Conservation (phyloP, 345 rosid genomes). For the Dipteronia sinensis region DNA sequence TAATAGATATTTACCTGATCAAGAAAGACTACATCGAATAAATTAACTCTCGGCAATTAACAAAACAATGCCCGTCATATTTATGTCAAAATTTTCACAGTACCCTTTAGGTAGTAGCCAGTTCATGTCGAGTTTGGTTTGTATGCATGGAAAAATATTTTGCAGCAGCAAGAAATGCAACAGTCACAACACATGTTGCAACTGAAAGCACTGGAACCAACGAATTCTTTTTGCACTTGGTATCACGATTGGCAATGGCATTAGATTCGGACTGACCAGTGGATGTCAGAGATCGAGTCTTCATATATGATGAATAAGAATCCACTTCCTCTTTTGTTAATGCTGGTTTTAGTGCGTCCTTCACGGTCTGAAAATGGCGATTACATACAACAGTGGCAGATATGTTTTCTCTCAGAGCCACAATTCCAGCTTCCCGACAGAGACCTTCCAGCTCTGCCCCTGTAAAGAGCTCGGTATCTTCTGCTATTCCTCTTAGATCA, state of each 20-base stretch:
- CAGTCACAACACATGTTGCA: constrained; percentile 35
- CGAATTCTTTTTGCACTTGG: constrained; percentile 21
- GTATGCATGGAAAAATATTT: constrained; percentile 32
- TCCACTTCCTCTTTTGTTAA: constrained; percentile 62
- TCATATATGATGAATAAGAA: constrained; percentile 62
- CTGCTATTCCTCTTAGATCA: constrained; percentile 68
- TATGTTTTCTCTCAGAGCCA: constrained; percentile 81
- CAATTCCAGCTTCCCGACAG: constrained; percentile 85
- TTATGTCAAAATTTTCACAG: not conserved
- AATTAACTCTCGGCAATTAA: not conserved
- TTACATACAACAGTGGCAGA: constrained; percentile 56
- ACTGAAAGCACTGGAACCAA: constrained; percentile 27
- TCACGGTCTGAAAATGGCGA: constrained; percentile 67
- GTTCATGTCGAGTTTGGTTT: constrained; percentile 23
- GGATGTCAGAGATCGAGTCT: constrained; percentile 13
- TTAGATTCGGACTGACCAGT: constrained; percentile 10
- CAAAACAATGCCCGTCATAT: not conserved
- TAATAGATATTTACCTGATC: not conserved
- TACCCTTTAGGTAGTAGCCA: constrained; percentile 23
- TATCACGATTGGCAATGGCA: not conserved
- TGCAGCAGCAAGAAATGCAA: constrained; percentile 38
- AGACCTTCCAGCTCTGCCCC: constrained; percentile 89
- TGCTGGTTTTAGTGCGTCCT: constrained; percentile 72
- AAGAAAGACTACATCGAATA: not conserved
- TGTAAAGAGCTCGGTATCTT: constrained; percentile 76